A percentile compares a stretch with the other conserved stretches of the same genome.
These are phyloP conservation scores for Cenchrus purpureus DNA, from an alignment of 176 grass and related monocot genomes.

Conservation along the genomic window DNA sequence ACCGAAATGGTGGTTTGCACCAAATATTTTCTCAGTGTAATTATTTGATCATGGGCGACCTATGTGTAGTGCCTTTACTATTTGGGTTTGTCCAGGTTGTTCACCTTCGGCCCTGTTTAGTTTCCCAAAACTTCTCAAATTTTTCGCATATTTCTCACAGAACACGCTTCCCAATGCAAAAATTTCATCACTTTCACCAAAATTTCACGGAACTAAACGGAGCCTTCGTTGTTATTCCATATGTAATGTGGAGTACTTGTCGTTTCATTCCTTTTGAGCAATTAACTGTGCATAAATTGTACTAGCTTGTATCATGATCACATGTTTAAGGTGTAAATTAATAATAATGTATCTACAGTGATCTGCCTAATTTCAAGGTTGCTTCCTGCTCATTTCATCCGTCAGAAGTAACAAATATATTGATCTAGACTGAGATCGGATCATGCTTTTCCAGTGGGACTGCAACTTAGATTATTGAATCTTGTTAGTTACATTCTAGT, in stretches of 20 bases:
- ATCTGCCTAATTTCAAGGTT: background rate
- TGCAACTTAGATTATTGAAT: constrained; percentile 1
- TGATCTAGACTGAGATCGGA: constrained; percentile 1
- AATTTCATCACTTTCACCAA: no score
- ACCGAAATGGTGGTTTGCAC: no score
- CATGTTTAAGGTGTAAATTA: constrained; percentile 39
- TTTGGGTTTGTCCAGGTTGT: no score
- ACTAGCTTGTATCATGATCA: constrained; percentile 18
- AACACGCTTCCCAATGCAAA: no score
- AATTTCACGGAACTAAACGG: no score
- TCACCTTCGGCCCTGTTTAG: no score
- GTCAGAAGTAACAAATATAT: background rate
- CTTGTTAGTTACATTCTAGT: background rate
- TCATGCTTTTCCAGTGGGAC: background rate
- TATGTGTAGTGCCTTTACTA: no score
- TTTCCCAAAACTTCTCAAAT: no score
- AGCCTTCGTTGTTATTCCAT: background rate
- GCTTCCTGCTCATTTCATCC: background rate
- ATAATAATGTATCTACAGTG: background rate
- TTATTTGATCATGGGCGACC: no score
- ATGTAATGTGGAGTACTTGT: background rate
- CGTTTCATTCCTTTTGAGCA: background rate
- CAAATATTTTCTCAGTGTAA: no score
- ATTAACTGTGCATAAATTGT: constrained; percentile 29
- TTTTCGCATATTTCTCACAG: no score